Evolutionary conservation across 2,329 filamentous ascomycete species (phyloP).

Genomic region (Xylaria sp.): DNA sequence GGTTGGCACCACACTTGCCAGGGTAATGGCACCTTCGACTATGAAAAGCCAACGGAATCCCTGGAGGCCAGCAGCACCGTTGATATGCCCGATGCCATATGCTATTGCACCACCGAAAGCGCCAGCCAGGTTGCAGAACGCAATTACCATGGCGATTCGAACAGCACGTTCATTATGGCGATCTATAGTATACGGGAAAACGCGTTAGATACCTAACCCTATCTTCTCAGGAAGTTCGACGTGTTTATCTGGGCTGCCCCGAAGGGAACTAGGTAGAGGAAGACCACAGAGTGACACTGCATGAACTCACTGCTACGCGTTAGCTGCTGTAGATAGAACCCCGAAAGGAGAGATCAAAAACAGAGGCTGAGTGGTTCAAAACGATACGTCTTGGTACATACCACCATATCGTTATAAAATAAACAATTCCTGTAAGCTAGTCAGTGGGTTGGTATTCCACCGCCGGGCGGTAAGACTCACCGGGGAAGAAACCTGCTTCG

Average conservation of each 20-base stretch:
- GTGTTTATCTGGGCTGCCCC: too few relatives aligned
- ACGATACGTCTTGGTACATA: too few relatives aligned
- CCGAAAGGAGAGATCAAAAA: too few relatives aligned
- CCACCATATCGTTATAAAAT: slow-evolving; percentile 34
- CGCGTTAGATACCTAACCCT: too few relatives aligned
- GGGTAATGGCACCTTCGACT: slow-evolving; percentile 60
- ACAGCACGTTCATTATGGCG: slow-evolving; percentile 27
- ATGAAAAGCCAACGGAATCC: slow-evolving; percentile 54
- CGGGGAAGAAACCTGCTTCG: slow-evolving; percentile 61
- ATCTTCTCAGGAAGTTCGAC: too few relatives aligned
- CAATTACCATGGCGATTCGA: slow-evolving; percentile 64
- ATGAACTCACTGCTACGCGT: too few relatives aligned
- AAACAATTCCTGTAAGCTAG: slow-evolving; percentile 28
- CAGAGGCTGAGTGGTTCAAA: too few relatives aligned
- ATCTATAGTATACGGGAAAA: too few relatives aligned
- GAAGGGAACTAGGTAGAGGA: too few relatives aligned
- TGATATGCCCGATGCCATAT: slow-evolving; percentile 60
- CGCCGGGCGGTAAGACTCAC: slow-evolving; percentile 26
- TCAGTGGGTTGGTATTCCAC: slow-evolving; percentile 49
- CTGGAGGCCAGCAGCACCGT: slow-evolving; percentile 50
- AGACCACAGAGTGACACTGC: too few relatives aligned
- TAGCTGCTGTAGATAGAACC: too few relatives aligned
- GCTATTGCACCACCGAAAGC: slow-evolving; percentile 65
- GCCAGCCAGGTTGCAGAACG: slow-evolving; percentile 67
- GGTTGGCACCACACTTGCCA: slow-evolving; percentile 42